Evolutionary conservation across 768 basidiomycete species (phyloP), one percentile per base, ranked within the genome.

Genomic region (Cystoderma amianthinum): DNA sequence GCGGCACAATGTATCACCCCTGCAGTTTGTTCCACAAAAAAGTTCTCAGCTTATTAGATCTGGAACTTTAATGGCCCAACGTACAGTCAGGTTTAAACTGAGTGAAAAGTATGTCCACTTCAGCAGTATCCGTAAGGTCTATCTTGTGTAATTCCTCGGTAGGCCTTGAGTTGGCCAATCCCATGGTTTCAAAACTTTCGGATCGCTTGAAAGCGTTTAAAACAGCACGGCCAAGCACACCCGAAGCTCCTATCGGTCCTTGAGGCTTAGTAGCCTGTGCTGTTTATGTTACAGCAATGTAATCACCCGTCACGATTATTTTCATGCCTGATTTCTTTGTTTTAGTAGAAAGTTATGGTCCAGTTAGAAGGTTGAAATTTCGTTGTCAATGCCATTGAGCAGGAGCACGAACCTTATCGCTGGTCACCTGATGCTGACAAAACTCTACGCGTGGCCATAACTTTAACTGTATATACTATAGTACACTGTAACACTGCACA

Each of bases 1-100:
- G 95, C 95, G 11, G 95, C 95, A 53, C 93, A 96, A 55, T 98
- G 95, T 12, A 98, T 80, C 28, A 97, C 79, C 80, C 85, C 83
- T 85, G 54, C 13, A 9, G 22, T n/a, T 15, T 23, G 38, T 24
- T 22, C 12, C 17, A n/a, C n/a, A 13, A 19, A 18, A 36, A 17
- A n/a, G n/a, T n/a, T n/a, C n/a, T n/a, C n/a, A n/a, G n/a, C n/a
- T n/a, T n/a, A n/a, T n/a, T n/a, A n/a, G n/a, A 23, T 20, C 38
- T 20, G 38, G 32, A 7, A 21, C 48, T 30, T 12, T n/a, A 7
- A 18, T 22, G 34, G 32, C 28, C 5, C 34, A 30, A 69, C 83
- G 53, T 60, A 90, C 89, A 89, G 42, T 82, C 64, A 0, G 90
- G 87, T 42, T 72, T 72, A 58, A 77, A 71, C 16, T 73, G 64